Percentiles rank a stretch among this genome's conserved stretches.
Conservation (phyloP, 805 yeast genomes). For the Sugiyamaella valdiviana region DNA sequence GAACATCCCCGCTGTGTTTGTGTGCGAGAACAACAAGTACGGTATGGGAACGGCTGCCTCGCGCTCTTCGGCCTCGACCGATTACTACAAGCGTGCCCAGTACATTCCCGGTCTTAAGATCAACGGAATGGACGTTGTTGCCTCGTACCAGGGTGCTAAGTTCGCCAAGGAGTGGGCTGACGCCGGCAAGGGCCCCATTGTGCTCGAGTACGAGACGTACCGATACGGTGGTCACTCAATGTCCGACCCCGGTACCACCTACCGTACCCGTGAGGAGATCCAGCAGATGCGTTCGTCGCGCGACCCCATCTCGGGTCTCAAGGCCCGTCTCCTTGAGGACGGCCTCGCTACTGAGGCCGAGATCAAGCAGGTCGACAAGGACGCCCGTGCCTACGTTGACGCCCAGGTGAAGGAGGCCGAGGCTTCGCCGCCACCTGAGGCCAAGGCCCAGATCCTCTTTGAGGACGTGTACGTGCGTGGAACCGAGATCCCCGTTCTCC, state of each 20-base stretch:
- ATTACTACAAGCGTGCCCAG: conserved; percentile 98
- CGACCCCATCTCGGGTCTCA: conserved; percentile 96
- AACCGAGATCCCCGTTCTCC: conserved; percentile 80
- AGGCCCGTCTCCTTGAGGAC: conserved; percentile 75
- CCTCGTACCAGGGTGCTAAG: conserved; percentile 91
- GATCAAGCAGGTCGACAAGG: conserved; percentile 90
- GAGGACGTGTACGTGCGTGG: conserved; percentile 97
- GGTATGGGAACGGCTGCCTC: conserved; percentile 99
- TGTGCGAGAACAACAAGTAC: conserved; percentile 98
- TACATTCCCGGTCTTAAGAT: conserved; percentile 98
- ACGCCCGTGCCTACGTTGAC: conserved; percentile 91
- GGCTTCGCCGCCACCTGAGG: conserved; percentile 91
- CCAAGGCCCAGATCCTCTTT: conserved; percentile 87
- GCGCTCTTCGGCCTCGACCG: conserved; percentile 93
- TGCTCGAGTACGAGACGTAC: conserved; percentile 95
- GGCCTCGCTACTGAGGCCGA: conserved; percentile 90
- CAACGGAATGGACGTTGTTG: conserved; percentile 97
- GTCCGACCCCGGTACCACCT: conserved; percentile 99
- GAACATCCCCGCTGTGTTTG: conserved; percentile 90
- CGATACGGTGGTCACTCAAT: conserved; percentile 99
- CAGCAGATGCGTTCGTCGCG: conserved; percentile 98
- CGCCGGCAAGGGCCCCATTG: conserved; percentile 92
- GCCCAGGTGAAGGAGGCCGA: conserved; percentile 93
- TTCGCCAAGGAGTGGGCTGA: conserved; percentile 96
- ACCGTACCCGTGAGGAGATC: conserved; percentile 99